A percentile compares a stretch with the other conserved stretches of the same genome.
Evolutionary conservation across 306 rosid species (phyloP).

Genomic region (Potentilla sterilis): DNA sequence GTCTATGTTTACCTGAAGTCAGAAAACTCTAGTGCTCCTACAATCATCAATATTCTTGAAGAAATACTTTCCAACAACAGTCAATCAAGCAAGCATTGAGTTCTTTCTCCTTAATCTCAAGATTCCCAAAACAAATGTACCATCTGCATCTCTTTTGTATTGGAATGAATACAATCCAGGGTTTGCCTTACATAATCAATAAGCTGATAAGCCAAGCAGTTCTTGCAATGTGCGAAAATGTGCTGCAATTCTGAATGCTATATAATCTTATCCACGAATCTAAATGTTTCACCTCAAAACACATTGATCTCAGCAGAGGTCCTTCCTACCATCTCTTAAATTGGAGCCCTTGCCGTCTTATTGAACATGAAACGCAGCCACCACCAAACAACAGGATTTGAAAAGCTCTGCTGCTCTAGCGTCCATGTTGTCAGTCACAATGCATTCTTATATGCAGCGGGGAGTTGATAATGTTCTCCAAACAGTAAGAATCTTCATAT

Average conservation of each 20-base stretch:
- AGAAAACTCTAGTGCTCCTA: background rate
- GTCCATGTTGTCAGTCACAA: background rate
- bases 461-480: constrained; percentile 17
- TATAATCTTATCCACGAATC: background rate
- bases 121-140: background rate
- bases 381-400: background rate
- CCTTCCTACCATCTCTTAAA: background rate
- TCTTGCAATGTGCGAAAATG: background rate
- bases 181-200: background rate
- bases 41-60: background rate
- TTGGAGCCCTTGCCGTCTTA: constrained; percentile 7
- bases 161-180: background rate
- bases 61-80: background rate
- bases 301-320: background rate
- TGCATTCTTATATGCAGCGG: background rate
- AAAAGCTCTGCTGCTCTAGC: background rate
- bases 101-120: background rate
- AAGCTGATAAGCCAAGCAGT: constrained; percentile 10
- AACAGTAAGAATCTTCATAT: constrained; percentile 17
- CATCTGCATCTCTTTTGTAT: background rate
- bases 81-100: background rate
- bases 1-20: background rate
- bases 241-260: constrained; percentile 6
- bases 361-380: constrained; percentile 2
- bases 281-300: constrained; percentile 10